Percentiles rank a stretch among this genome's conserved stretches.
phyloP scores from a whole-genome alignment of 768 basidiomycete genomes.

The Lactarius akahatsu region DNA sequence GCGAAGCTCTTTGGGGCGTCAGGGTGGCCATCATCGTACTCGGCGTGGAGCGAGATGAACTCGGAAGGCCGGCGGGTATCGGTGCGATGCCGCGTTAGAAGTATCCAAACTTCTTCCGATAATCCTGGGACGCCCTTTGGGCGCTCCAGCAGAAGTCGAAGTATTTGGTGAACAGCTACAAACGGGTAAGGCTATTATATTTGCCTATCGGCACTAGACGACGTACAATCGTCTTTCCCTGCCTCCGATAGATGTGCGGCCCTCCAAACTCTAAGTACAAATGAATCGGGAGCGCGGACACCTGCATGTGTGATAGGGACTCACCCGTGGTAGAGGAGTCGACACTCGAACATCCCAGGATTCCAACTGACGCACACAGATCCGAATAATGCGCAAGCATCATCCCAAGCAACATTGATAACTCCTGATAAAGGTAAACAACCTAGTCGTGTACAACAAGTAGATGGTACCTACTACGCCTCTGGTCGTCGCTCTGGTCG shows the following conservation, averaged over 20 bases:
- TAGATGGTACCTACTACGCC: slow-evolving; percentile 15
- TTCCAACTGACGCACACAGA: slow-evolving; percentile 89
- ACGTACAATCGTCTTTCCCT: slow-evolving; percentile 36
- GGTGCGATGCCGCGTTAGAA: slow-evolving; percentile 73
- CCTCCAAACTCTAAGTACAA: slow-evolving; percentile 37
- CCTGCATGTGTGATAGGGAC: slow-evolving; percentile 26
- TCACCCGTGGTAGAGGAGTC: slow-evolving; percentile 66
- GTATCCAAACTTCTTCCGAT: slow-evolving; percentile 65
- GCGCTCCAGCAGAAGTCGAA: slow-evolving; percentile 42
- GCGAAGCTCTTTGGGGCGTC: neutral
- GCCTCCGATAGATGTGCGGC: slow-evolving; percentile 23
- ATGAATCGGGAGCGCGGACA: neutral
- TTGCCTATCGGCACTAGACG: neutral
- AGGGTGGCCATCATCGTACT: slow-evolving; percentile 39
- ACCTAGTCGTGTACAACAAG: slow-evolving; percentile 4
- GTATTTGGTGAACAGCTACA: slow-evolving; percentile 42
- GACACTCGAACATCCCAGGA: slow-evolving; percentile 54
- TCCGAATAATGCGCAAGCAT: slow-evolving; percentile 70
- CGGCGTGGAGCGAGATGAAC: slow-evolving; percentile 64
- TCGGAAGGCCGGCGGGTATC: slow-evolving; percentile 60
- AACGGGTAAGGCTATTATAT: neutral
- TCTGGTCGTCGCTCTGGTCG: neutral
- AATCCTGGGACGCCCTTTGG: neutral
- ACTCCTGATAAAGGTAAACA: slow-evolving; percentile 18
- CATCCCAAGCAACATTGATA: slow-evolving; percentile 67